Conservation (phyloP, 1,284 basidiomycete genomes). For the Rhodofomes roseus region DNA sequence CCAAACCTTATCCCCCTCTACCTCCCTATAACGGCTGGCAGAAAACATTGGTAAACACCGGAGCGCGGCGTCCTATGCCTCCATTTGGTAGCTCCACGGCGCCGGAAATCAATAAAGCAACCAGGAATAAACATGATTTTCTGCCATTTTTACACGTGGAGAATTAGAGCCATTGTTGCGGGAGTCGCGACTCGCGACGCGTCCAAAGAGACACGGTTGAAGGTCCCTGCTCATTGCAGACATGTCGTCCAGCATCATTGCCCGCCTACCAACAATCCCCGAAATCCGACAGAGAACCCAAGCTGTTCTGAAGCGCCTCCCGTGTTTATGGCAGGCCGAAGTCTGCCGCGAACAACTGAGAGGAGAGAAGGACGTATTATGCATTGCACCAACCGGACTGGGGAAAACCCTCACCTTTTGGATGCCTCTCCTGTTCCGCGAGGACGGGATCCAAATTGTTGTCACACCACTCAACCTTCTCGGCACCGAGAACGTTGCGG, state of each 20-base stretch:
- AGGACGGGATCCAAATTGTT: conserved; percentile 22
- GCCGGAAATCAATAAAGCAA: background rate
- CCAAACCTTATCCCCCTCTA: background rate
- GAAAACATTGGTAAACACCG: background rate
- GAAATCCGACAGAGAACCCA: background rate
- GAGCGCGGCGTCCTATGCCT: background rate
- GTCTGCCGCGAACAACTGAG: conserved; percentile 9
- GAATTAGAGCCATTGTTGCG: background rate
- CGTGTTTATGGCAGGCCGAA: conserved; percentile 16
- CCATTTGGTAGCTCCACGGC: background rate
- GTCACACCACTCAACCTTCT: conserved; percentile 17
- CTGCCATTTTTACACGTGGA: background rate
- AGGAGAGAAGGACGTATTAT: conserved; percentile 16
- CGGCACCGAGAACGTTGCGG: background rate
- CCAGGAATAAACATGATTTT: background rate
- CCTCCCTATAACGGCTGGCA: background rate
- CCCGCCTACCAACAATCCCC: too few species aligned
- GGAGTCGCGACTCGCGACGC: too few species aligned
- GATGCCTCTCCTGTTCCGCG: conserved; percentile 26
- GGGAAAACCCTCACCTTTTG: conserved; percentile 31
- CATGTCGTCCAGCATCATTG: too few species aligned
- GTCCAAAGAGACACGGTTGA: too few species aligned
- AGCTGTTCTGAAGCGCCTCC: background rate
- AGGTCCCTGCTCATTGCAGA: too few species aligned
- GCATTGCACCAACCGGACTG: conserved; percentile 22